Evolutionary conservation across 768 basidiomycete species (phyloP).

Genomic region (Termitomyces sp.): DNA sequence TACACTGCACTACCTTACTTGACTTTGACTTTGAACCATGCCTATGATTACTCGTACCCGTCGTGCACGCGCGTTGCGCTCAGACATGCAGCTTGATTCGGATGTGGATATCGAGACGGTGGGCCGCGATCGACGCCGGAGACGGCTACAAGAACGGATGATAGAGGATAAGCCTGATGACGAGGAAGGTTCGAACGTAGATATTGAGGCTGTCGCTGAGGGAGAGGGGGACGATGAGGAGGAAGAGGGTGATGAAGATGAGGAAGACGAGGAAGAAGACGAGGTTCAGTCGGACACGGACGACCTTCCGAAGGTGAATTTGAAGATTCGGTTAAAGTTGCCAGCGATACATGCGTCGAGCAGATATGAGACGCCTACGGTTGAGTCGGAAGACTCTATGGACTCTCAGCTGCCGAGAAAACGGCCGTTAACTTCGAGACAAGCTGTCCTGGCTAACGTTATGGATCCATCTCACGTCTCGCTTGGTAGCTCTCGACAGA

Average conservation of each 20-base stretch:
- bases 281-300: conserved; percentile 19
- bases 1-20: neutral
- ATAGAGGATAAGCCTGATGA: conserved; percentile 26
- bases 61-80: conserved; percentile 11
- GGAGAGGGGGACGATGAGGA: conserved; percentile 32
- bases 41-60: conserved; percentile 18
- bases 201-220: conserved; percentile 37
- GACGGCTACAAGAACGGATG: conserved; percentile 1
- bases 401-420: conserved; percentile 25
- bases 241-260: conserved; percentile 29
- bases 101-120: conserved; percentile 17
- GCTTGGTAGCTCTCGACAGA: conserved; percentile 29
- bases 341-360: conserved; percentile 18
- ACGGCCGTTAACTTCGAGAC: conserved; percentile 52
- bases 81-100: conserved; percentile 14
- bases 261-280: conserved; percentile 41
- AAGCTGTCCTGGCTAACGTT: conserved; percentile 70
- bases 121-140: conserved; percentile 3
- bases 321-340: conserved; percentile 21
- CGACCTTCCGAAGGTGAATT: conserved; percentile 6
- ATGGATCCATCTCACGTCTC: conserved; percentile 69
- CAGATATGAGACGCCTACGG: conserved; percentile 17
- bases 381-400: conserved; percentile 39
- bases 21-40: conserved; percentile 5
- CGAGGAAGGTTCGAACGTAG: conserved; percentile 32